Conservation (phyloP, 2,329 filamentous ascomycete species). For the Trichoderma asperellum region DNA sequence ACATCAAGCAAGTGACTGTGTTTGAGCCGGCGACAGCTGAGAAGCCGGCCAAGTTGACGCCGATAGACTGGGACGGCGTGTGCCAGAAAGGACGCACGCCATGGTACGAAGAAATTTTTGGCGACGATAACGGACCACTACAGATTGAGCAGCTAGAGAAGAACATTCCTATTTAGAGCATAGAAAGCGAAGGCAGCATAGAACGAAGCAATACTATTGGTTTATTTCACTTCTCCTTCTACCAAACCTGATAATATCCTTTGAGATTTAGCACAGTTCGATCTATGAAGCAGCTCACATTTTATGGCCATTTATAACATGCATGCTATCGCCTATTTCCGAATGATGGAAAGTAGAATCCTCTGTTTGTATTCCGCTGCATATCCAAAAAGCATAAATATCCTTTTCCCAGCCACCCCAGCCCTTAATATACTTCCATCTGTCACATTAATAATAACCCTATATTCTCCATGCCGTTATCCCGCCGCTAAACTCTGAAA, state of each 20-base stretch:
- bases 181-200: background rate
- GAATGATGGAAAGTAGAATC: background rate
- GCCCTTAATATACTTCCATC: background rate
- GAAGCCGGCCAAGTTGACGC: background rate
- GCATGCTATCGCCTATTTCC: background rate
- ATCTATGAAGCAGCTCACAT: background rate
- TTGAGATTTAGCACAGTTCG: background rate
- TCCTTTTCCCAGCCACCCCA: background rate
- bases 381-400: too few relatives aligned
- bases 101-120: slow-evolving; percentile 14
- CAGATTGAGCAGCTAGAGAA: background rate
- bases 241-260: background rate
- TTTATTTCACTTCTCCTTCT: background rate
- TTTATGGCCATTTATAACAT: background rate
- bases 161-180: background rate
- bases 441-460: background rate
- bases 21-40: slow-evolving; percentile 1
- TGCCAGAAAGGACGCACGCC: slow-evolving; percentile 13
- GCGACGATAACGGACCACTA: background rate
- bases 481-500: background rate
- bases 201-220: background rate
- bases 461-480: background rate
- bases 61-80: slow-evolving; percentile 9
- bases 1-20: background rate
- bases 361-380: background rate